Base-by-base conservation (phyloP, 371 early-diverging fungal species). In the Vairimorpha ceranae region DNA sequence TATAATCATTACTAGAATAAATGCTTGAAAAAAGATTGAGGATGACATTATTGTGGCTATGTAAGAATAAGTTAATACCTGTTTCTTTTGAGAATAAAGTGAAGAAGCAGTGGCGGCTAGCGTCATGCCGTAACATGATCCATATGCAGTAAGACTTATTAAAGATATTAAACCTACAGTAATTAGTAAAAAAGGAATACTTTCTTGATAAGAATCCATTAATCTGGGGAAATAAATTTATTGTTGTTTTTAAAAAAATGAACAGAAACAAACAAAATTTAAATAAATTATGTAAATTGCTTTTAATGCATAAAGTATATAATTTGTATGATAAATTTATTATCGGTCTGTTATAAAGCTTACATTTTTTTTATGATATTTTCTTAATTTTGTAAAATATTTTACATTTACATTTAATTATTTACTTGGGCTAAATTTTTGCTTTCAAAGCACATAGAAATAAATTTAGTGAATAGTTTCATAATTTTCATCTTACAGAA, bases 41-140 rank as follows among this genome's bases (percentile, higher is more conserved):
- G 78, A 76, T 25, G 68, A 30, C 71, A 81, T 77, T 35, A 81
- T 78, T 36, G 76, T 63, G 30, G 76, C 65, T 29, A 81, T 64
- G 58, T 78, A 78, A 23, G 81, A 41, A 41, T 68, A 67, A 30
- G 76, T 76, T 19, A 78, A 46, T 15, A 81, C 68, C 3, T 64
- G 64, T 48, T 51, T 64, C 56, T 67, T 72, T 27, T 76, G 70
- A 23, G 73, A 30, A 54, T 70, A 70, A 1, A 77, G 60, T 25
- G 68, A 70, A 7, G 78, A 69, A 19, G 76, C 36, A 12, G 70
- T 56, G 8, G 71, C 78, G n/a, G 74, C 54, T 0, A 66, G 30
- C 4, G 52, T 27, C 65, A 81, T 76, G 19, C 74, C 81, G 27
- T 65, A 51, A 33, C 76, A 75, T 61, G 76, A 43, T 6, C 77